Evolutionary conservation across 345 rosid species (phyloP).

Genomic region (Boechera stricta): DNA sequence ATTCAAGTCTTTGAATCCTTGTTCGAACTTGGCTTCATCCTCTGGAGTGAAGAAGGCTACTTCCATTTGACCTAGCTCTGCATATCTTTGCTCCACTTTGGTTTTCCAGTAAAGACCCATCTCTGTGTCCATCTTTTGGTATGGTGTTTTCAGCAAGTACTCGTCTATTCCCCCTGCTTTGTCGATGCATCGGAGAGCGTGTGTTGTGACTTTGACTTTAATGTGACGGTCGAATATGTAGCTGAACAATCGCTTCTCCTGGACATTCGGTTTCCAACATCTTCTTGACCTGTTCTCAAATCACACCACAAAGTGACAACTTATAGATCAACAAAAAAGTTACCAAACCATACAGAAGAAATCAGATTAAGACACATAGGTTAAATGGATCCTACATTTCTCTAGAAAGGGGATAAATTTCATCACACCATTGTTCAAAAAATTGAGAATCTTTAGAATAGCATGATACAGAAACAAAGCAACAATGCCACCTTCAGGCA

Average conservation of each 20-base stretch:
- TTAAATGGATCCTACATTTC: not conserved
- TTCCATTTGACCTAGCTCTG: slow-evolving; percentile 79
- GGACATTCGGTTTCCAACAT: slow-evolving; percentile 92
- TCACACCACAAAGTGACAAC: slow-evolving; percentile 15
- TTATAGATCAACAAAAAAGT: slow-evolving; percentile 19
- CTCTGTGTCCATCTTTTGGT: slow-evolving; percentile 93
- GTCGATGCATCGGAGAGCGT: slow-evolving; percentile 96
- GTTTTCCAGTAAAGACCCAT: slow-evolving; percentile 92
- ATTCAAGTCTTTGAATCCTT: slow-evolving; percentile 77
- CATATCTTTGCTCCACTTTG: slow-evolving; percentile 85
- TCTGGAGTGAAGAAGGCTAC: slow-evolving; percentile 75
- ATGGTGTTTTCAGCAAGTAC: slow-evolving; percentile 91
- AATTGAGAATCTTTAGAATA: not conserved
- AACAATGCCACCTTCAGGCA: not conserved
- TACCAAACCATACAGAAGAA: slow-evolving; percentile 21
- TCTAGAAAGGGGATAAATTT: not conserved
- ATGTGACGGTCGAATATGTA: slow-evolving; percentile 89
- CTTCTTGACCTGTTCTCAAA: slow-evolving; percentile 66
- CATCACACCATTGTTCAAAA: slow-evolving; percentile 4
- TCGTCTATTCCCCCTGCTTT: slow-evolving; percentile 99
- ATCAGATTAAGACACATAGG: not conserved
- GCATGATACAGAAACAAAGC: slow-evolving; percentile 10
- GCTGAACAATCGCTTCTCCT: slow-evolving; percentile 91
- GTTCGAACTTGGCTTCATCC: slow-evolving; percentile 77
- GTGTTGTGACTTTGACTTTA: slow-evolving; percentile 86